Evolutionary conservation across 1,284 basidiomycete genomes (phyloP).

Genomic region (Ganoderma resinaceum): DNA sequence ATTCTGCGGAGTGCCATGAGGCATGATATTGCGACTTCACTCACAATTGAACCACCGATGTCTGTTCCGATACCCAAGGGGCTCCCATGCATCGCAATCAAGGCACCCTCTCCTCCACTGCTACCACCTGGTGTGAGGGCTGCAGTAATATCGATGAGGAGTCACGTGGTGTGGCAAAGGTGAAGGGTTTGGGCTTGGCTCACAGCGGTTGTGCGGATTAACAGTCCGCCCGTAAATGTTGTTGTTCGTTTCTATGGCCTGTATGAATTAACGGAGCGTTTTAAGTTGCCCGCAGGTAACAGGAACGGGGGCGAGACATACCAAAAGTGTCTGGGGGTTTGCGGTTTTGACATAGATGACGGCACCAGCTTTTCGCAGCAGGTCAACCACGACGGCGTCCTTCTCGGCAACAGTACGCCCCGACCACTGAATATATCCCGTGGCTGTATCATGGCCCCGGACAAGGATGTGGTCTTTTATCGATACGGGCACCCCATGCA

Average conservation of each 20-base stretch:
- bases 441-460: conserved; percentile 54
- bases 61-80: conserved; percentile 67
- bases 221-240: conserved; percentile 59
- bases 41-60: conserved; percentile 57
- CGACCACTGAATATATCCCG: conserved; percentile 61
- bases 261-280: conserved; percentile 14
- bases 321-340: conserved; percentile 59
- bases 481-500: conserved; percentile 66
- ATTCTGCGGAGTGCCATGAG: conserved; percentile 15
- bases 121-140: conserved; percentile 63
- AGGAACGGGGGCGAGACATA: conserved; percentile 36
- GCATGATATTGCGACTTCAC: conserved; percentile 23
- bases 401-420: conserved; percentile 48
- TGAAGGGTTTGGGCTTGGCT: conserved; percentile 18
- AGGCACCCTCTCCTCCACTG: conserved; percentile 69
- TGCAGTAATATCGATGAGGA: conserved; percentile 26
- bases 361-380: conserved; percentile 60
- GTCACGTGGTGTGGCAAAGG: conserved; percentile 11
- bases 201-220: conserved; percentile 60
- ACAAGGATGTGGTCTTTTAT: conserved; percentile 63
- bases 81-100: conserved; percentile 65
- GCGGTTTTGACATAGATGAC: conserved; percentile 65
- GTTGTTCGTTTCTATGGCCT: conserved; percentile 58
- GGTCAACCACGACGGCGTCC: conserved; percentile 54
- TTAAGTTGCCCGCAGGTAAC: conserved; percentile 10